These are phyloP conservation scores for Colletotrichum kahawae DNA, from an alignment of 2,329 filamentous ascomycete genomes.

Conservation along the genomic window DNA sequence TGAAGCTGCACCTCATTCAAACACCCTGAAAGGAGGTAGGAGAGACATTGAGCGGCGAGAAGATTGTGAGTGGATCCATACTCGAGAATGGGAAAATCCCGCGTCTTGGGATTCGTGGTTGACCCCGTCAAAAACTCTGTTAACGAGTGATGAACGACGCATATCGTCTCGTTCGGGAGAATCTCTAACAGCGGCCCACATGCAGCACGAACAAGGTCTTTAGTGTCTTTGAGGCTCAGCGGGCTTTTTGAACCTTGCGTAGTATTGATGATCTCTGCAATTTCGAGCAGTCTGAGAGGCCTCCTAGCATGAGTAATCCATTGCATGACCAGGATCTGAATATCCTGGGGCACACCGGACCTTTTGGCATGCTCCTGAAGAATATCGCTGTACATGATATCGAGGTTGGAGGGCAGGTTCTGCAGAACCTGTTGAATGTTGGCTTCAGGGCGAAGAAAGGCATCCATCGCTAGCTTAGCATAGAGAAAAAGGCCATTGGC, in stretches of 20 bases:
- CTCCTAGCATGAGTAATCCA: slow-evolving; percentile 45
- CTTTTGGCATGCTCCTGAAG: slow-evolving; percentile 39
- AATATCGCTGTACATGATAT: slow-evolving; percentile 45
- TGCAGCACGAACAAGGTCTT: neutral
- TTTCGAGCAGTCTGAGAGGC: slow-evolving; percentile 46
- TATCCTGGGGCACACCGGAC: slow-evolving; percentile 31
- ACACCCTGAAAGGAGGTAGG: neutral
- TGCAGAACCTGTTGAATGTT: slow-evolving; percentile 30
- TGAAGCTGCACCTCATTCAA: neutral
- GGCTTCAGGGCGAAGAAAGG: slow-evolving; percentile 32
- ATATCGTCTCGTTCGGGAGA: neutral
- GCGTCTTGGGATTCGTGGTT: neutral
- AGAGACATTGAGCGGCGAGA: neutral
- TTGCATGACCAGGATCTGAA: slow-evolving; percentile 44
- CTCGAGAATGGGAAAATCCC: neutral
- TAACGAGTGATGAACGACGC: neutral
- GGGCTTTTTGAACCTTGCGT: neutral
- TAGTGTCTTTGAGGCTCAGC: neutral
- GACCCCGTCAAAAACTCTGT: neutral
- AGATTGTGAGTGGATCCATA: neutral
- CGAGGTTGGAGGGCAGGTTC: slow-evolving; percentile 38
- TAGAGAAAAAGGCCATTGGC: slow-evolving; percentile 51
- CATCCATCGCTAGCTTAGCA: slow-evolving; percentile 47
- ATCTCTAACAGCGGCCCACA: neutral
- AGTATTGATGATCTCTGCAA: slow-evolving; percentile 30